Base-by-base conservation (phyloP, 139 green algal genomes). In the Chlamydomonas schloesseri region DNA sequence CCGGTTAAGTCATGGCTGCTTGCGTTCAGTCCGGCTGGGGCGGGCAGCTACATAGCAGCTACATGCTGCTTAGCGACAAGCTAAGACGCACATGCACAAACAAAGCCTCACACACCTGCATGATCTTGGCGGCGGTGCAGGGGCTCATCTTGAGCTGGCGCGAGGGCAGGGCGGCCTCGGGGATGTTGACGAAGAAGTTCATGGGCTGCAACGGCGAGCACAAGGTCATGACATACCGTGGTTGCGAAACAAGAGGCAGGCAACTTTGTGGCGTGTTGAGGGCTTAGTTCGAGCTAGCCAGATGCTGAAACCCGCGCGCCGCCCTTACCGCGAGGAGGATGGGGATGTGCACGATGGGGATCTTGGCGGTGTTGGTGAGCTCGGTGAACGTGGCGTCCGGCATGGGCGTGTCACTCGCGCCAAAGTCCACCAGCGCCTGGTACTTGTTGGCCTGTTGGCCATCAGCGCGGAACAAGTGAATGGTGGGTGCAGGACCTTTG, bases 121-220 rank as follows among this genome's bases (percentile, higher is more conserved):
- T 88, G 29, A 91, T 91, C 69, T 71, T 71, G 26, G 87, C 81
- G 20, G 88, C 47, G 13, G 87, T 91, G 37, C 87, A 91, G 36
- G 87, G 71, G 2, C 46, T 82, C 36, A 88, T 73, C 33, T 78
- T 78, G 4, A 91, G 65, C n/a, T 71, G 29, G 10, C 73, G 42
- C 2, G 50, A 46, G 6, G 87, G 73, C 62, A 88, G 28, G 0
- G 55, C 65, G 2, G 20, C 34, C 6, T 76, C 33, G 0, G 86
- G 86, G 31, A 90, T 77, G 72, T 90, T 88, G 87, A 82, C 68
- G 70, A 91, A 91, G 82, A 91, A 88, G 58, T 58, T 71, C 64
- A 91, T 91, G 29, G 88, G 88, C 46, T 84, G 62, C 78, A 23
- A 29, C 14, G 64, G 2, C 64, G 3, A 21, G 24, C 10, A 29